Percentiles rank a stretch among this genome's conserved stretches.
Conservation (phyloP, 225 moss, liverwort and hornwort species). For the Rhytidiadelphus loreus region DNA sequence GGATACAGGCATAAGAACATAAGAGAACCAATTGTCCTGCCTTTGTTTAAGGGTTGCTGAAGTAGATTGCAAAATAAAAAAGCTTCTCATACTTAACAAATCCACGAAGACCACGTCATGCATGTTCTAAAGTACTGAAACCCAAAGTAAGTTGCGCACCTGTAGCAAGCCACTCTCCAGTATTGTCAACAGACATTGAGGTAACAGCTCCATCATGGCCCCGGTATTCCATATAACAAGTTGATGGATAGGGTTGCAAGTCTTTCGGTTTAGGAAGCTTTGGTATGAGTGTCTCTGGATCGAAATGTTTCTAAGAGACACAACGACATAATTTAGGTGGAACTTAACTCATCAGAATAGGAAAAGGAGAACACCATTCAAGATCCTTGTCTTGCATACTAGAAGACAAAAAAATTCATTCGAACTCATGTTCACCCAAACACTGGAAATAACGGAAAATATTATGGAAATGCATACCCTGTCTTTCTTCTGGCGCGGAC, state of each 20-base stretch:
- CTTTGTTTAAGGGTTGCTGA: not conserved
- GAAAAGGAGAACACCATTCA: not conserved
- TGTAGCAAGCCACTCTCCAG: conserved; percentile 96
- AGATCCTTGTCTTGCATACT: not conserved
- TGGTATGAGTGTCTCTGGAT: conserved; percentile 86
- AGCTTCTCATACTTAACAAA: not conserved
- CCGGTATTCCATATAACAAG: conserved; percentile 62
- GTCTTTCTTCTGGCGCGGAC: conserved; percentile 87
- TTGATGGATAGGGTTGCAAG: conserved; percentile 84
- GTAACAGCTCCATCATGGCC: conserved; percentile 72
- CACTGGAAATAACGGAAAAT: not conserved
- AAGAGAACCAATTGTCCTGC: not conserved
- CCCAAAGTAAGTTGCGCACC: conserved; percentile 24
- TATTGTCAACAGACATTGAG: conserved; percentile 61
- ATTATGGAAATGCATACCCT: conserved; percentile 34
- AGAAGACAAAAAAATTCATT: not conserved
- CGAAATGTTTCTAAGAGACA: conserved; percentile 64
- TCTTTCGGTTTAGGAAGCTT: conserved; percentile 92
- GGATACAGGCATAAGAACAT: not conserved
- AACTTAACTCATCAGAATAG: not conserved
- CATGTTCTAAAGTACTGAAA: not conserved
- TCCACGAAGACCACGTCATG: not conserved
- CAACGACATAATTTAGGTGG: not conserved
- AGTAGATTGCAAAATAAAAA: not conserved
- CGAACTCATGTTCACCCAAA: not conserved